Evolutionary conservation across 2,329 filamentous ascomycete genomes (phyloP).

Genomic region (Elsinoe perseae): DNA sequence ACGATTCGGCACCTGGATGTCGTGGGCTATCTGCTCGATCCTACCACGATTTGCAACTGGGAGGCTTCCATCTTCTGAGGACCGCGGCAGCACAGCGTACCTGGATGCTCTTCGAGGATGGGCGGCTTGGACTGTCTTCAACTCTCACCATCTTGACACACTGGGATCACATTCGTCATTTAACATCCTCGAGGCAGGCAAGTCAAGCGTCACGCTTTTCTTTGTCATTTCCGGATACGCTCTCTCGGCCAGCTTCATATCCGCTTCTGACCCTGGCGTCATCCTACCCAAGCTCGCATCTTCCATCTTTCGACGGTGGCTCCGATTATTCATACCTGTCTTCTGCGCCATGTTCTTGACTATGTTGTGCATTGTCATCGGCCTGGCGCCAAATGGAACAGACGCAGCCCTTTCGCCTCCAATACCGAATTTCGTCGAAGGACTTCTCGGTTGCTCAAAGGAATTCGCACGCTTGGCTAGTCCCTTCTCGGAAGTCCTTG

Average conservation of each 20-base stretch:
- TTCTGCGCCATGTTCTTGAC: conserved; percentile 17
- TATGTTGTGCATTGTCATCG: not conserved
- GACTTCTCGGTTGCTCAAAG: not conserved
- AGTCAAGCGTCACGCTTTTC: conserved; percentile 52
- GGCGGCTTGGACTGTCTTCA: conserved; percentile 22
- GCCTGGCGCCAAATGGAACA: not conserved
- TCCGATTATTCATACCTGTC: conserved; percentile 23
- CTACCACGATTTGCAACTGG: too few species aligned
- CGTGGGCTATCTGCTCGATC: too few species aligned
- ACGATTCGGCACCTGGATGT: too few species aligned
- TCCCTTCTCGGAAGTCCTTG: not conserved
- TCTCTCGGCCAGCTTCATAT: conserved; percentile 39
- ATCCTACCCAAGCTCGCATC: conserved; percentile 21
- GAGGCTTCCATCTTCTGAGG: too few species aligned
- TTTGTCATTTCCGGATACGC: conserved; percentile 58
- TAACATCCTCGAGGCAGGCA: conserved; percentile 45
- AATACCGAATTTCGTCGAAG: not conserved
- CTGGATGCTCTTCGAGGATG: conserved; percentile 23
- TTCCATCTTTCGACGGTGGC: conserved; percentile 21
- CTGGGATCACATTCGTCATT: conserved; percentile 49
- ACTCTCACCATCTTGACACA: conserved; percentile 20
- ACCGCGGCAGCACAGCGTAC: too few species aligned
- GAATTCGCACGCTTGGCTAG: not conserved
- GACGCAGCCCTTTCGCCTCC: not conserved
- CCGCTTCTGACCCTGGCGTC: conserved; percentile 26